These are phyloP conservation scores for Malus hybrid DNA, from an alignment of 331 rosid genomes.

Conservation along the genomic window DNA sequence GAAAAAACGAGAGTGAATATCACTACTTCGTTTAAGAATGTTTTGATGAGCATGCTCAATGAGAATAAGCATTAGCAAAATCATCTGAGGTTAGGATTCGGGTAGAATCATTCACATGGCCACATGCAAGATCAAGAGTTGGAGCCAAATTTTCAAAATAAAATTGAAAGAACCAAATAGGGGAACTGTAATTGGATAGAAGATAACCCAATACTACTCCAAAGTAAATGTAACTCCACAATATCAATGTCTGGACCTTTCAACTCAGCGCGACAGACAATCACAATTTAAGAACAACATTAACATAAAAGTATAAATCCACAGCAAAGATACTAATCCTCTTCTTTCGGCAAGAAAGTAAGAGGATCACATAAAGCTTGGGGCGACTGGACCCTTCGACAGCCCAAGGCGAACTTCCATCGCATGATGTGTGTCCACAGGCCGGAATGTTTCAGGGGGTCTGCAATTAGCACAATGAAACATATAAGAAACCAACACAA, in stretches of 20 bases:
- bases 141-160: too few species aligned
- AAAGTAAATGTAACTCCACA: neutral
- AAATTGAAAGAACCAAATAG: neutral
- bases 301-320: neutral
- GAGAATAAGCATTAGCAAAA: too few species aligned
- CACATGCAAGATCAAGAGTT: too few species aligned
- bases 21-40: too few species aligned
- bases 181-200: neutral
- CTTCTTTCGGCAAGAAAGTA: neutral
- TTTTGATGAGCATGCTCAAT: too few species aligned
- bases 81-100: too few species aligned
- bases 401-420: slow-evolving; percentile 84
- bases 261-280: too few species aligned
- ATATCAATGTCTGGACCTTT: neutral
- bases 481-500: too few species aligned
- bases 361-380: slow-evolving; percentile 43
- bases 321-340: neutral
- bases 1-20: too few species aligned
- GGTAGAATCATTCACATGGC: too few species aligned
- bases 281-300: neutral
- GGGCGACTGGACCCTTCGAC: slow-evolving; percentile 72
- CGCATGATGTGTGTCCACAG: slow-evolving; percentile 76
- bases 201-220: neutral
- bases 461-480: slow-evolving; percentile 36
- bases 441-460: slow-evolving; percentile 62